A percentile compares a stretch with the other conserved stretches of the same genome.
These are phyloP conservation scores for Trypethelium eluteriae DNA, from an alignment of 495 filamentous ascomycete species.

Conservation along the genomic window DNA sequence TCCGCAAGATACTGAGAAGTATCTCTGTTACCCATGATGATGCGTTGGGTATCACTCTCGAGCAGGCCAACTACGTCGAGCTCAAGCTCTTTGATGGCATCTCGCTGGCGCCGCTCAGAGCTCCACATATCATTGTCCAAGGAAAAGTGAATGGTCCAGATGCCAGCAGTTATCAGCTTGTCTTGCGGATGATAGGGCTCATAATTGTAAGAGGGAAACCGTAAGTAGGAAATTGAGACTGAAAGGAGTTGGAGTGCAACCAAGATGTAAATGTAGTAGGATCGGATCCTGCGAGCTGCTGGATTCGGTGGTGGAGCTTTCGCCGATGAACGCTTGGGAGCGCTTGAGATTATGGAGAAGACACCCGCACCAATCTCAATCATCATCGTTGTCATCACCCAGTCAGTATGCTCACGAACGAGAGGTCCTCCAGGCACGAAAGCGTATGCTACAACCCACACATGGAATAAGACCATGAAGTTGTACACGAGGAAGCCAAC, in stretches of 20 bases:
- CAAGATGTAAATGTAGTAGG: slow-evolving; percentile 70
- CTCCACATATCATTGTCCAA: slow-evolving; percentile 99
- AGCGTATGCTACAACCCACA: slow-evolving; percentile 98
- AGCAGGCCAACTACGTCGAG: slow-evolving; percentile 90
- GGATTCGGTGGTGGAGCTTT: slow-evolving; percentile 48
- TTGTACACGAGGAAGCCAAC: slow-evolving; percentile 85
- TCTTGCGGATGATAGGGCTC: slow-evolving; percentile 79
- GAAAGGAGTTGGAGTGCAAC: slow-evolving; percentile 69
- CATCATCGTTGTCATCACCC: slow-evolving; percentile 84
- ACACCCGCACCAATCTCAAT: slow-evolving; percentile 77
- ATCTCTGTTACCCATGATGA: slow-evolving; percentile 99
- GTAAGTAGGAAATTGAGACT: slow-evolving; percentile 74
- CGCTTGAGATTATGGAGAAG: slow-evolving; percentile 53
- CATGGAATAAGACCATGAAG: slow-evolving; percentile 83
- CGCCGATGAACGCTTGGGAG: slow-evolving; percentile 24
- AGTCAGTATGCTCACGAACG: slow-evolving; percentile 90
- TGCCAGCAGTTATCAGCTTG: slow-evolving; percentile 81
- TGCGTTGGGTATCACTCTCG: slow-evolving; percentile 88
- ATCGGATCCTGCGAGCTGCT: slow-evolving; percentile 47
- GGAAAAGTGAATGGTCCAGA: slow-evolving; percentile 98
- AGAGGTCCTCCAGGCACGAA: slow-evolving; percentile 97
- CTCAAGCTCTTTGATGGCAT: slow-evolving; percentile 87
- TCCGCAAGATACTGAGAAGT: slow-evolving; percentile 92
- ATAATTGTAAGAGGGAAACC: slow-evolving; percentile 91
- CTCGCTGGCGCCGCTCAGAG: slow-evolving; percentile 85